phyloP scores from a whole-genome alignment of 1,284 basidiomycete species.

The Dichomitus squalens region DNA sequence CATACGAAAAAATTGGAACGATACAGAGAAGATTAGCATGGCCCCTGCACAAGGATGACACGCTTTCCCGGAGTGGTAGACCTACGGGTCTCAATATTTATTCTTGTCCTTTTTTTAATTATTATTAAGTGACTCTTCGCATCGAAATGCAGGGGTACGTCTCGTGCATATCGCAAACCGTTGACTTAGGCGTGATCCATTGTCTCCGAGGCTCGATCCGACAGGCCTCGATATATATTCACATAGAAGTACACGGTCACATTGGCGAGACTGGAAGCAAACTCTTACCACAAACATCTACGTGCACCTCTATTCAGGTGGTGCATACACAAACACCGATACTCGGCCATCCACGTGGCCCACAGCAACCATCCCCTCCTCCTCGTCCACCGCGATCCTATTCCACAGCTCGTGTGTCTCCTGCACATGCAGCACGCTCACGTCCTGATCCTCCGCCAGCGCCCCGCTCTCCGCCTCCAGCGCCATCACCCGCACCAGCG shows the following conservation, averaged over 20 bases:
- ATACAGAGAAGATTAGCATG: slow-evolving; percentile 26
- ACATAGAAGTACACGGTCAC: too few species aligned
- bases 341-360: slow-evolving; percentile 54
- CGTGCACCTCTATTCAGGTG: not conserved
- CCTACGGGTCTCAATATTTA: slow-evolving; percentile 26
- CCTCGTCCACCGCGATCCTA: slow-evolving; percentile 57
- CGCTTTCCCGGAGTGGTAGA: slow-evolving; percentile 26
- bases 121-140: too few species aligned
- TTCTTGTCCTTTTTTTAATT: too few species aligned
- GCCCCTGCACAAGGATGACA: slow-evolving; percentile 26
- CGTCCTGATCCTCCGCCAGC: slow-evolving; percentile 23
- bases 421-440: slow-evolving; percentile 47
- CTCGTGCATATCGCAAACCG: too few species aligned
- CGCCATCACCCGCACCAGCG: slow-evolving; percentile 10
- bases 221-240: too few species aligned
- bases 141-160: too few species aligned
- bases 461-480: slow-evolving; percentile 27
- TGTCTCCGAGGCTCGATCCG: too few species aligned
- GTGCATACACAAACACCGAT: slow-evolving; percentile 38
- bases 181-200: too few species aligned
- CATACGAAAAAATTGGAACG: slow-evolving; percentile 26
- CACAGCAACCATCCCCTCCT: slow-evolving; percentile 59
- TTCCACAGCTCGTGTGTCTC: slow-evolving; percentile 52
- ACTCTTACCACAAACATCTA: too few species aligned
- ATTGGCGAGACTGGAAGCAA: too few species aligned